Evolutionary conservation across 768 basidiomycete genomes (phyloP).

Genomic region (Trametes punicea): DNA sequence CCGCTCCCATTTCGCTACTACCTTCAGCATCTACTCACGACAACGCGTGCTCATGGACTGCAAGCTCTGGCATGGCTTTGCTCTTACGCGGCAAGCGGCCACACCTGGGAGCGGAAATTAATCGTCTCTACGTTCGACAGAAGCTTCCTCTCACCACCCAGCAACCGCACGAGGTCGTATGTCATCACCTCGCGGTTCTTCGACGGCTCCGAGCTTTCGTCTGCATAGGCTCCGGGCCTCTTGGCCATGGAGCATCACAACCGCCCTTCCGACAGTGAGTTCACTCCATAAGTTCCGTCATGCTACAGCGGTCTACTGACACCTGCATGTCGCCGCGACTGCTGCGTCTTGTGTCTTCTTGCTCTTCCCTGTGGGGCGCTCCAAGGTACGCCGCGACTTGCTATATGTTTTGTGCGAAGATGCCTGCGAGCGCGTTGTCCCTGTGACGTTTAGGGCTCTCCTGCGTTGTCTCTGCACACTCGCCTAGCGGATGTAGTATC

Average conservation of each 20-base stretch:
- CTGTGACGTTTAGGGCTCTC: conserved; percentile 7
- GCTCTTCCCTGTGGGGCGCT: background rate
- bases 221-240: conserved; percentile 2
- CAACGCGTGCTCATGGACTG: background rate
- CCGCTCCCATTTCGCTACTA: background rate
- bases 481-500: background rate
- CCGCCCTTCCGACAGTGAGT: background rate
- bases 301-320: background rate
- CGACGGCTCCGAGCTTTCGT: background rate
- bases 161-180: background rate
- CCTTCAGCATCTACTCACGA: too few relatives aligned
- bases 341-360: background rate
- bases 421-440: background rate
- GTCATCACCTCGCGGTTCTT: conserved; percentile 1
- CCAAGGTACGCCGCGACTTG: background rate
- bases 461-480: background rate
- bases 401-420: background rate
- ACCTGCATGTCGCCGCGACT: background rate
- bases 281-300: background rate
- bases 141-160: background rate
- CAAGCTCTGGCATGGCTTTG: too few relatives aligned
- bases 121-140: background rate
- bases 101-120: conserved; percentile 8
- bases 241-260: conserved; percentile 8
- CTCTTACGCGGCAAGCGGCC: background rate